Percentiles rank a stretch among this genome's conserved stretches.
phyloP scores from a whole-genome alignment of 768 basidiomycete genomes.

The Amanita molliuscula region DNA sequence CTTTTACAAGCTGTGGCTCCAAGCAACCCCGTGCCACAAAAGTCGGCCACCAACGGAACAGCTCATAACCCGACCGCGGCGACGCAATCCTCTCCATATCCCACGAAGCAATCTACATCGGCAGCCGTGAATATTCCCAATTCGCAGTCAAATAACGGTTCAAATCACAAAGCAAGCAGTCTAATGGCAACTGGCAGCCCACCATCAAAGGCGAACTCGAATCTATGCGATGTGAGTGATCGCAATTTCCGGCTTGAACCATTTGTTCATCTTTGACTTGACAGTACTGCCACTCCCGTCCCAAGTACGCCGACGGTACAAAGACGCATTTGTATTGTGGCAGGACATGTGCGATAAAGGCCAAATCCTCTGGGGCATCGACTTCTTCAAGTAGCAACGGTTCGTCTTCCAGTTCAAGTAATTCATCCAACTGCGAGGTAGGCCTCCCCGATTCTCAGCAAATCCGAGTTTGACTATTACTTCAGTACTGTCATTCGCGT shows the following conservation, averaged over 20 bases:
- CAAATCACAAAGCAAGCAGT: conserved; percentile 5
- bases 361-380: conserved; percentile 16
- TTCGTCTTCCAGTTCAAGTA: conserved; percentile 15
- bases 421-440: conserved; percentile 40
- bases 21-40: conserved; percentile 24
- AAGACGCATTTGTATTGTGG: conserved; percentile 50
- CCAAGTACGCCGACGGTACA: conserved; percentile 45
- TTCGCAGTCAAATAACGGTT: conserved; percentile 13
- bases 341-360: conserved; percentile 46
- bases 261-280: conserved; percentile 3
- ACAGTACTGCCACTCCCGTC: conserved; percentile 46
- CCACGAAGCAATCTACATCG: conserved; percentile 17
- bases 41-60: conserved; percentile 12
- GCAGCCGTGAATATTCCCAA: conserved; percentile 21
- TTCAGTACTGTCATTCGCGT: conserved; percentile 46
- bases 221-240: conserved; percentile 40
- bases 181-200: conserved; percentile 15
- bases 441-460: conserved; percentile 11
- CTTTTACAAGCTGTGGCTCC: conserved; percentile 28
- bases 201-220: conserved; percentile 20
- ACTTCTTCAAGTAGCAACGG: conserved; percentile 11
- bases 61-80: conserved; percentile 12
- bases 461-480: background rate
- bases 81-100: conserved; percentile 17
- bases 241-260: background rate